Evolutionary conservation across 805 yeast species (phyloP).

Genomic region (Candida qinlingensis): DNA sequence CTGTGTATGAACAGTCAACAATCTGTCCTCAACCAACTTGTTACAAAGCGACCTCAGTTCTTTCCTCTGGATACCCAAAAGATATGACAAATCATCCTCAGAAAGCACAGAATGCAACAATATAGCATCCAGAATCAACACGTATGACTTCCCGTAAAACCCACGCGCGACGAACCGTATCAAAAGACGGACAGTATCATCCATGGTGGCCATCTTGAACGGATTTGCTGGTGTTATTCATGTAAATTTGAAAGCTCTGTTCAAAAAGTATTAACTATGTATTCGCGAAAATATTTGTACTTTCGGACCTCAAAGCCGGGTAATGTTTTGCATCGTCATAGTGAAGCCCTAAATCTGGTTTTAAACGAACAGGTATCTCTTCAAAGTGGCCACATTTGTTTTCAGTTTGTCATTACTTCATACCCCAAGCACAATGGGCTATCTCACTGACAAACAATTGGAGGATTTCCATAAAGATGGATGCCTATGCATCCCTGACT

Average conservation of each 20-base stretch:
- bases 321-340: too few relatives aligned
- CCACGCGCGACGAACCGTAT: constrained; percentile 80
- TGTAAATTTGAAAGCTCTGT: too few relatives aligned
- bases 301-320: too few relatives aligned
- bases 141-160: constrained; percentile 80
- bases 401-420: too few relatives aligned
- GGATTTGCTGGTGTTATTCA: too few relatives aligned
- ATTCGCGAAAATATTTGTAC: too few relatives aligned
- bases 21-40: constrained; percentile 75
- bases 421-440: neutral
- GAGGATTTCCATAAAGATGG: constrained; percentile 50
- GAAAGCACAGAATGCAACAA: constrained; percentile 83
- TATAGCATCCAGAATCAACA: constrained; percentile 81
- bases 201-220: constrained; percentile 21
- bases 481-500: constrained; percentile 53
- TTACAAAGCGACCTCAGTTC: constrained; percentile 82
- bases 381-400: too few relatives aligned
- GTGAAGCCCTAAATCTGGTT: too few relatives aligned
- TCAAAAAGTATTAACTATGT: too few relatives aligned
- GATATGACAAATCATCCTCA: constrained; percentile 82
- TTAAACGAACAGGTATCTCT: too few relatives aligned
- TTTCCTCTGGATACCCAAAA: constrained; percentile 80
- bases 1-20: constrained; percentile 66
- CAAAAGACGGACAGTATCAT: constrained; percentile 38
- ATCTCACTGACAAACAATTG: constrained; percentile 42